Conservation (phyloP, 2,329 filamentous ascomycete species). For the Sclerotinia sclerotiorum region DNA sequence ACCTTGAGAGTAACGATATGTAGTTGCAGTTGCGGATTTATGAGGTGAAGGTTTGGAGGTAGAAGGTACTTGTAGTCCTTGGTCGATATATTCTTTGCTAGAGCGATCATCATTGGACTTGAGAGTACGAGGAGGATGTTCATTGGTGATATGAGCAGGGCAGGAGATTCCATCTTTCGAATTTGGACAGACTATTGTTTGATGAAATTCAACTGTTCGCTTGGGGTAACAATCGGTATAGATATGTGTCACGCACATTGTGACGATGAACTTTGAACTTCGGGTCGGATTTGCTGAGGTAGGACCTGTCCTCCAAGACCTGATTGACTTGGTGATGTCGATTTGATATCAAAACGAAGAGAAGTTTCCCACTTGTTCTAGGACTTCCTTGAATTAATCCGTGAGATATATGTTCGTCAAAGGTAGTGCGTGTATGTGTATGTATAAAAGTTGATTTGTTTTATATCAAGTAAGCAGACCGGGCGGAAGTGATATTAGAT, state of each 20-base stretch:
- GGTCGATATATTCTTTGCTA: conserved; percentile 29
- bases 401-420: background rate
- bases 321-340: background rate
- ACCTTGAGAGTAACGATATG: conserved; percentile 32
- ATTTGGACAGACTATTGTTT: conserved; percentile 44
- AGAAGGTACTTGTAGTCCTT: conserved; percentile 30
- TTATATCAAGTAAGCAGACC: background rate
- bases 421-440: background rate
- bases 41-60: conserved; percentile 37
- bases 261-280: conserved; percentile 34
- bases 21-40: conserved; percentile 36
- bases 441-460: background rate
- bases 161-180: conserved; percentile 46
- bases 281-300: conserved; percentile 5
- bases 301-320: conserved; percentile 12
- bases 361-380: conserved; percentile 13
- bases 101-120: conserved; percentile 41
- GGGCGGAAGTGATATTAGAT: background rate
- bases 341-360: conserved; percentile 14
- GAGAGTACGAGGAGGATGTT: conserved; percentile 45
- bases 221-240: conserved; percentile 51
- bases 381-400: background rate
- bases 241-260: conserved; percentile 53
- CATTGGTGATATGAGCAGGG: conserved; percentile 44
- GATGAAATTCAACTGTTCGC: conserved; percentile 42